A percentile compares a stretch with the other conserved stretches of the same genome.
Evolutionary conservation across 768 basidiomycete species (phyloP).

Genomic region (Mycena sanguinolenta): DNA sequence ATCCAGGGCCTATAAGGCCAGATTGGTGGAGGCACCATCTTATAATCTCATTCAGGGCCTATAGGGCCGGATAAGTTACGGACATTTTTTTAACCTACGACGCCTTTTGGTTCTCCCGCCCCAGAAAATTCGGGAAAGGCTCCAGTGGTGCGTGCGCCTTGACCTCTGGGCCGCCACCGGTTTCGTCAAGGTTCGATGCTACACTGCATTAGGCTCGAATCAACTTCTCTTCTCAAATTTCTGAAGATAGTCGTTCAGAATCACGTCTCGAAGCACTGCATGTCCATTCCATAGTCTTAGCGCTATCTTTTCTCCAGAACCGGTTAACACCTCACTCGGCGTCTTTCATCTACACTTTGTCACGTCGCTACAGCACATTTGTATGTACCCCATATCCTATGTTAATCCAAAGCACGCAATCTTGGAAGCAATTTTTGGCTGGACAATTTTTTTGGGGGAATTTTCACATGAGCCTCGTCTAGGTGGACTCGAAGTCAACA

Average conservation of each 20-base stretch:
- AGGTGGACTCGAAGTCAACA: constrained; percentile 14
- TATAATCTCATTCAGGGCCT: no score
- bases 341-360: constrained; percentile 9
- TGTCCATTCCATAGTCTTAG: not conserved
- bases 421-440: not conserved
- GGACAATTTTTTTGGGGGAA: no score
- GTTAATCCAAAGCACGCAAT: constrained; percentile 29
- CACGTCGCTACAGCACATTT: constrained; percentile 30
- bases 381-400: constrained; percentile 38
- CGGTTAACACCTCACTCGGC: constrained; percentile 27
- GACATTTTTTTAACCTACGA: constrained; percentile 99
- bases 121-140: constrained; percentile 95
- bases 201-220: no score
- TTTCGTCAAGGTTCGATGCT: constrained; percentile 85
- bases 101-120: constrained; percentile 97
- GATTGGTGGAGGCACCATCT: no score
- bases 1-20: no score
- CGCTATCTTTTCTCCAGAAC: constrained; percentile 25
- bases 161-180: constrained; percentile 95
- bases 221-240: no score
- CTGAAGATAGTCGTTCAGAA: no score
- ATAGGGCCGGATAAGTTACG: no score
- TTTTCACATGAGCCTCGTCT: no score
- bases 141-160: constrained; percentile 89
- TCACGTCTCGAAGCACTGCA: no score